phyloP scores from a whole-genome alignment of 2,329 filamentous ascomycete genomes.

The Penicillium sp. region DNA sequence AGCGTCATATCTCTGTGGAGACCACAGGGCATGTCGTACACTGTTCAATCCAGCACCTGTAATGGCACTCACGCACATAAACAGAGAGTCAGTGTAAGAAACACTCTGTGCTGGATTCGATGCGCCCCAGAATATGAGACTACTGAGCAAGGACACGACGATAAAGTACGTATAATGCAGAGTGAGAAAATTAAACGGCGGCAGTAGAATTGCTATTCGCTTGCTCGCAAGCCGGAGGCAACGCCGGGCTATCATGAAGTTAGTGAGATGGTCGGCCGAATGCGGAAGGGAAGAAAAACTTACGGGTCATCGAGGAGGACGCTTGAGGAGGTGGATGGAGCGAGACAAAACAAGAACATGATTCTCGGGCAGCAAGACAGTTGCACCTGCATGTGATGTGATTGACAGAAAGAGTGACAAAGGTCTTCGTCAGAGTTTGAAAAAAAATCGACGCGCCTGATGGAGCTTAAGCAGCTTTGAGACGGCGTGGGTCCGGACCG shows the following conservation, averaged over 20 bases:
- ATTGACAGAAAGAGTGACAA: not conserved
- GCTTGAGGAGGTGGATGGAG: not conserved
- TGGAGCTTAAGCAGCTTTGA: not conserved
- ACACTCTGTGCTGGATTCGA: constrained; percentile 59
- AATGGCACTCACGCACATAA: constrained; percentile 69
- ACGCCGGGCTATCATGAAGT: constrained; percentile 25
- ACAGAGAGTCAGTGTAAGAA: constrained; percentile 68
- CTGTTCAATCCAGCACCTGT: constrained; percentile 72
- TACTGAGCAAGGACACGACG: constrained; percentile 58
- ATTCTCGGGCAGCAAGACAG: not conserved
- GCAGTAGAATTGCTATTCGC: constrained; percentile 33
- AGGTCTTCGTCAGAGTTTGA: not conserved
- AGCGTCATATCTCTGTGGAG: not conserved
- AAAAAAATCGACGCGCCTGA: not conserved
- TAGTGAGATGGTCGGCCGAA: not conserved
- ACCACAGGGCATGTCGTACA: constrained; percentile 32
- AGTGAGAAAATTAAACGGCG: constrained; percentile 63
- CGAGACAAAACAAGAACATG: constrained; percentile 8
- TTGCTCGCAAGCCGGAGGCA: constrained; percentile 29
- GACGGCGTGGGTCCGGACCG: not conserved
- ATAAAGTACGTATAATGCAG: constrained; percentile 73
- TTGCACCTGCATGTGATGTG: not conserved
- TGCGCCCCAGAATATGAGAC: constrained; percentile 63
- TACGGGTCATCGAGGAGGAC: constrained; percentile 13
- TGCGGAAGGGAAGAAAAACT: not conserved